phyloP scores from a whole-genome alignment of 2,329 filamentous ascomycete species.

The Scedosporium aurantiacum region DNA sequence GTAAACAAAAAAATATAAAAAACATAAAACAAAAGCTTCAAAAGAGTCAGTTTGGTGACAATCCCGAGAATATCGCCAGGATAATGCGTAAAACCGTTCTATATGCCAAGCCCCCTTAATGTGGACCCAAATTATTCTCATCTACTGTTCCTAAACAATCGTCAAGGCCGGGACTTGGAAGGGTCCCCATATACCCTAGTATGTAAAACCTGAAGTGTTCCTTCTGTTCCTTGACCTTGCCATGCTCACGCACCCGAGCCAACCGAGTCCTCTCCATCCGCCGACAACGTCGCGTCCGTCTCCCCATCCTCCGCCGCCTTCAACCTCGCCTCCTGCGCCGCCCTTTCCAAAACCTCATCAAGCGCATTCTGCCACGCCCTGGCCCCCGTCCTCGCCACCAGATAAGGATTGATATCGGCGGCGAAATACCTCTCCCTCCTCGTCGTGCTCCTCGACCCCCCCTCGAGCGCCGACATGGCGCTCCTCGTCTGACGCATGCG shows the following conservation, averaged over 20 bases:
- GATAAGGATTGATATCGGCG: constrained; percentile 3
- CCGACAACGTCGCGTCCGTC: not conserved
- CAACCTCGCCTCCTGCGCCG: not conserved
- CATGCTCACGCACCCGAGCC: not conserved
- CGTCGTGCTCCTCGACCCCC: constrained; percentile 54
- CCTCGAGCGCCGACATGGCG: constrained; percentile 67
- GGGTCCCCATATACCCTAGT: not conserved
- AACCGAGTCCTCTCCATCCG: not conserved
- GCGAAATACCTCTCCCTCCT: constrained; percentile 62
- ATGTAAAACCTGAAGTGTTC: too few relatives aligned
- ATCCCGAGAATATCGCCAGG: too few relatives aligned
- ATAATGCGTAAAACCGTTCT: not conserved
- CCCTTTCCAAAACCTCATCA: not conserved
- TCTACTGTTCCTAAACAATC: not conserved
- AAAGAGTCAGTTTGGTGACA: too few relatives aligned
- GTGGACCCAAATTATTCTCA: not conserved
- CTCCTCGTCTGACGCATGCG: constrained; percentile 61
- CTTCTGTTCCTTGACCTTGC: not conserved
- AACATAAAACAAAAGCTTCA: too few relatives aligned
- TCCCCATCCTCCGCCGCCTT: not conserved
- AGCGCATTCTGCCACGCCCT: constrained; percentile 3
- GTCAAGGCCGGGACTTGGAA: not conserved
- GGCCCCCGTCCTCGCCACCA: constrained; percentile 6
- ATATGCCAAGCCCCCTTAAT: not conserved
- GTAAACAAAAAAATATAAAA: too few relatives aligned